Evolutionary conservation across 2,329 filamentous ascomycete species (phyloP).

Genomic region (Madurella fahalii): DNA sequence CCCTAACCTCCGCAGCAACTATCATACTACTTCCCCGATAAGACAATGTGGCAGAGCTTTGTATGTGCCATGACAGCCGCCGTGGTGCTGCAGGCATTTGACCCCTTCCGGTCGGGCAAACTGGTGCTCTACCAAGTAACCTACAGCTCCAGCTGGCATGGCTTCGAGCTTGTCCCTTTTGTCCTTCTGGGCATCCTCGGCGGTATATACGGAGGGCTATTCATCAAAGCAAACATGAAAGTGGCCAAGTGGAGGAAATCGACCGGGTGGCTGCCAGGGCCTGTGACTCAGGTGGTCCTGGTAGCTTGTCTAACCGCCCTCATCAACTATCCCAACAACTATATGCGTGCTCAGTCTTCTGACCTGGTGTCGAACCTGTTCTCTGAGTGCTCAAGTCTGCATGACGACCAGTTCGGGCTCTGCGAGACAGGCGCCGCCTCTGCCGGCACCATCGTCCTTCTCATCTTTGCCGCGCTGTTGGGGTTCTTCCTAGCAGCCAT

Average conservation of each 20-base stretch:
- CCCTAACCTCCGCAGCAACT: constrained; percentile 58
- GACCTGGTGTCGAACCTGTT: constrained; percentile 91
- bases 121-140: constrained; percentile 94
- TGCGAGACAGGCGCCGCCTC: constrained; percentile 85
- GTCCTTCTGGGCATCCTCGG: constrained; percentile 81
- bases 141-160: constrained; percentile 88
- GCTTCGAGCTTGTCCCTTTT: constrained; percentile 89
- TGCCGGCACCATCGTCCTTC: constrained; percentile 73
- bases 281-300: constrained; percentile 73
- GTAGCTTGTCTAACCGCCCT: constrained; percentile 79
- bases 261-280: constrained; percentile 60
- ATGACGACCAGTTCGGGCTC: constrained; percentile 83
- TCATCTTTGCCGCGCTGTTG: constrained; percentile 75
- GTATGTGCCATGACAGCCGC: constrained; percentile 99
- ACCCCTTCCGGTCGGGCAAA: constrained; percentile 93
- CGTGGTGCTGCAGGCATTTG: constrained; percentile 84
- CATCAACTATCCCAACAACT: constrained; percentile 92
- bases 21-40: constrained; percentile 96
- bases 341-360: constrained; percentile 89
- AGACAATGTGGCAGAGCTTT: constrained; percentile 99
- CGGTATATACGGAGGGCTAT: constrained; percentile 89
- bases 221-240: constrained; percentile 91
- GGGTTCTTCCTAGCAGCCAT: constrained; percentile 82
- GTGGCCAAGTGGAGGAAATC: constrained; percentile 77
- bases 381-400: constrained; percentile 76